Evolutionary conservation across 352 stramenopile genomes (phyloP), one percentile per base, ranked within the genome.

Genomic region (Globisporangium cystogenes): DNA sequence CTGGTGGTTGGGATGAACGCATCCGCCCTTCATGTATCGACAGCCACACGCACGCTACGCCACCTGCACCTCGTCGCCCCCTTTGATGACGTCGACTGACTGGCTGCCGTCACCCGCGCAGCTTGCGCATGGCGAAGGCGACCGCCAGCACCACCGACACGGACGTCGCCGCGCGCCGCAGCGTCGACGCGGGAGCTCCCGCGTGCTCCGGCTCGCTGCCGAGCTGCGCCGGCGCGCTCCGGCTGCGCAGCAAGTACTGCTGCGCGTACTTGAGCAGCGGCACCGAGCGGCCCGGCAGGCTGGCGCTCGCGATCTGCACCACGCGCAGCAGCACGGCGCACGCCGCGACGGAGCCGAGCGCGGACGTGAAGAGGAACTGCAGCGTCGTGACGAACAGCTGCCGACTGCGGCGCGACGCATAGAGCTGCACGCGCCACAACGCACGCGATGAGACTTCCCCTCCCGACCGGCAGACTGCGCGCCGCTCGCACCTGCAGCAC

Each of bases 321-420:
- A 81, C 48, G 16, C 76, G 76, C 24, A 87, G 51, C 36, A 81
- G 64, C 42, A 86, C 65, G 0, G 76, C 70, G 45, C 68, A 75
- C 31, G 73, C 82, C 7, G 82, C 82, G 27, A 91, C 67, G 0
- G 77, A 91, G 36, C 76, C 84, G 33, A 93, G 49, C 10, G 78
- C 71, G 4, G 80, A 88, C 24, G 77, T 62, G 1, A 71, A 54
- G 15, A 77, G 53, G 46, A 91, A 80, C 53, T 87, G 80, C 20
- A 83, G 42, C 44, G 86, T 70, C 11, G 65, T 67, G 7, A 86
- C 36, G 40, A 91, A 76, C 47, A 77, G 69, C 29, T 62, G 77
- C 8, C 82, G 77, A 51, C 80, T 90, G 23, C 66, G 53, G 39
- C 66, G 73, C 24, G 80, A 93, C 39, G 74, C 65, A 58, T 89